These are phyloP conservation scores for Teunomyces funiuensis DNA, from an alignment of 805 yeast species.

Conservation along the genomic window DNA sequence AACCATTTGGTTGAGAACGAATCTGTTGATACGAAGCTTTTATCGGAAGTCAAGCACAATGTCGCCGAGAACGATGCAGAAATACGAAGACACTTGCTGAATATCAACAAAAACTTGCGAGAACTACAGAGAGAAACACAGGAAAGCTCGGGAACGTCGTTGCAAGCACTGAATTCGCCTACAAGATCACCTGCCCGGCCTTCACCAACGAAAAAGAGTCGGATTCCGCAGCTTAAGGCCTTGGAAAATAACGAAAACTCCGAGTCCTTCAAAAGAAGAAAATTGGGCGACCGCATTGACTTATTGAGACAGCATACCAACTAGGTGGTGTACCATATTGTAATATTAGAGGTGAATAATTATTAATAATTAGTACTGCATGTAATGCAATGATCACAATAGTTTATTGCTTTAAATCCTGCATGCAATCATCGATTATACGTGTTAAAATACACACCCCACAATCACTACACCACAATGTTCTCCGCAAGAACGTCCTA, in stretches of 20 bases:
- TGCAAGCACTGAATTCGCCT: neutral
- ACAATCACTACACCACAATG: neutral
- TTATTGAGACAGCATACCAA: neutral
- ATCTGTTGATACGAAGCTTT: neutral
- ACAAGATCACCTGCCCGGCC: conserved; percentile 4
- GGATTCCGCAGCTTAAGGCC: conserved; percentile 7
- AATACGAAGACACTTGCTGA: conserved; percentile 2
- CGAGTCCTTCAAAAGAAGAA: conserved; percentile 8
- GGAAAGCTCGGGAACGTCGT: neutral
- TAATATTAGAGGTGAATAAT: neutral
- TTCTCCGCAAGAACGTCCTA: neutral
- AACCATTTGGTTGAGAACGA: neutral
- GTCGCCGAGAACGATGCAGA: conserved; percentile 7
- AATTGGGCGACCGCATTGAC: conserved; percentile 2
- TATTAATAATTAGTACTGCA: too few species aligned
- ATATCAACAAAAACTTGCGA: conserved; percentile 6
- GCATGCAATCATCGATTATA: too few species aligned
- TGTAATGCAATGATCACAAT: too few species aligned
- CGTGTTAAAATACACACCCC: too few species aligned
- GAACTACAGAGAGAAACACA: conserved; percentile 5
- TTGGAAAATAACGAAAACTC: conserved; percentile 10
- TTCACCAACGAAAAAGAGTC: neutral
- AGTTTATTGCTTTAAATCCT: too few species aligned
- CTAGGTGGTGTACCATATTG: conserved; percentile 5
- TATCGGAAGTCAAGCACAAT: conserved; percentile 4